Conservation (phyloP, 257 asterid species). For the Rauvolfia tetraphylla region DNA sequence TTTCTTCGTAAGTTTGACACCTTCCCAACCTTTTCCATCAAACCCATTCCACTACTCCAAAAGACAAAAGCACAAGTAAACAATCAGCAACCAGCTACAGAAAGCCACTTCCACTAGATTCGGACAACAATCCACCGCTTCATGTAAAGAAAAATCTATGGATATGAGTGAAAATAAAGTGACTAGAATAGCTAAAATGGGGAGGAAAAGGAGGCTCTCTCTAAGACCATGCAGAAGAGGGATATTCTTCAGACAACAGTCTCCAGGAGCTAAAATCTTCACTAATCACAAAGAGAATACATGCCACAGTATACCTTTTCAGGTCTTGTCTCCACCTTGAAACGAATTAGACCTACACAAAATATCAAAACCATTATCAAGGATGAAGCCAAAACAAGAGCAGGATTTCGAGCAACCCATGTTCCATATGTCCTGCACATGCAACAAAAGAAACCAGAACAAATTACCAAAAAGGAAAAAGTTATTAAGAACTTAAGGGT, state of each 20-base stretch:
- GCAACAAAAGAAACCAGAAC: conserved; percentile 16
- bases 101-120: background rate
- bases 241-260: background rate
- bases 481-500: conserved; percentile 10
- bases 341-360: conserved; percentile 84
- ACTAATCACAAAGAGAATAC: background rate
- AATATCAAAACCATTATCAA: conserved; percentile 64
- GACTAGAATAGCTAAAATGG: background rate
- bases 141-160: background rate
- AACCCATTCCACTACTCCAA: background rate
- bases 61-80: background rate
- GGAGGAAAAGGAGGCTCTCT: background rate
- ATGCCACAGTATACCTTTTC: conserved; percentile 60
- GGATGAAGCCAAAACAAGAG: conserved; percentile 76
- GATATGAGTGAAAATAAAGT: background rate
- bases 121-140: background rate
- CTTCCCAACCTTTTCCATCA: background rate
- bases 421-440: conserved; percentile 92
- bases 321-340: conserved; percentile 94
- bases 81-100: background rate
- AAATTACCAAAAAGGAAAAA: conserved; percentile 7
- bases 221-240: background rate
- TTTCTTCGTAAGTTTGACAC: background rate
- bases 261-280: background rate
- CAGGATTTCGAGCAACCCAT: conserved; percentile 97